phyloP scores from a whole-genome alignment of 345 rosid genomes.

The Citrus medica region DNA sequence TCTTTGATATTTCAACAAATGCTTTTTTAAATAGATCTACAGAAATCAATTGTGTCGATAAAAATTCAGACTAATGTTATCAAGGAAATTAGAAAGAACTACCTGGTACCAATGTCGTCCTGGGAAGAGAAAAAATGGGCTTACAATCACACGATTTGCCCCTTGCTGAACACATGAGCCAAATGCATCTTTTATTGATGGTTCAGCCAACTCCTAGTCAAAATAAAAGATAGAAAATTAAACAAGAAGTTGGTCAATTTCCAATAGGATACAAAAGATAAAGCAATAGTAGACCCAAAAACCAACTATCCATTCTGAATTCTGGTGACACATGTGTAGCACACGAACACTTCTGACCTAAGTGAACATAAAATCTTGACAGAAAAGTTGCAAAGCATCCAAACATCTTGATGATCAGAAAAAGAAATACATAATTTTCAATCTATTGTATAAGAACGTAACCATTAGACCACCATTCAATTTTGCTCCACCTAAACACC shows the following conservation, averaged over 20 bases:
- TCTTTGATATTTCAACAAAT: not conserved
- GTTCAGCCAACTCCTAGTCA: conserved; percentile 79
- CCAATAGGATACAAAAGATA: not conserved
- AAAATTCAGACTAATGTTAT: conserved; percentile 2
- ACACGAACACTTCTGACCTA: not conserved
- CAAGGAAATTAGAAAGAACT: conserved; percentile 16
- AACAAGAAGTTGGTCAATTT: not conserved
- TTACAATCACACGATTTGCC: conserved; percentile 73
- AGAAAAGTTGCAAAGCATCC: not conserved
- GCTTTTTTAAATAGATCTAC: not conserved
- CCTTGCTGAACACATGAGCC: conserved; percentile 70
- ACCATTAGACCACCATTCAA: not conserved
- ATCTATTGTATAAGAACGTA: too few species aligned
- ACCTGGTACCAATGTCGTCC: conserved; percentile 97
- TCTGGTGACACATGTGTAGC: not conserved
- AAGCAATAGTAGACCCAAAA: not conserved
- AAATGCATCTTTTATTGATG: conserved; percentile 82
- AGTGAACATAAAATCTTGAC: not conserved
- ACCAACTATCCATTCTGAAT: not conserved
- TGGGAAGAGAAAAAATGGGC: conserved; percentile 90
- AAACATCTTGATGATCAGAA: not conserved
- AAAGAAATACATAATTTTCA: too few species aligned
- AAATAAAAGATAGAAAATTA: conserved; percentile 9
- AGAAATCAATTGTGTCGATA: not conserved
- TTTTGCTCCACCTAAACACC: not conserved